A percentile compares a stretch with the other conserved stretches of the same genome.
These are phyloP conservation scores for Ogataea nitratoaversa DNA, from an alignment of 805 yeast species.

Conservation along the genomic window DNA sequence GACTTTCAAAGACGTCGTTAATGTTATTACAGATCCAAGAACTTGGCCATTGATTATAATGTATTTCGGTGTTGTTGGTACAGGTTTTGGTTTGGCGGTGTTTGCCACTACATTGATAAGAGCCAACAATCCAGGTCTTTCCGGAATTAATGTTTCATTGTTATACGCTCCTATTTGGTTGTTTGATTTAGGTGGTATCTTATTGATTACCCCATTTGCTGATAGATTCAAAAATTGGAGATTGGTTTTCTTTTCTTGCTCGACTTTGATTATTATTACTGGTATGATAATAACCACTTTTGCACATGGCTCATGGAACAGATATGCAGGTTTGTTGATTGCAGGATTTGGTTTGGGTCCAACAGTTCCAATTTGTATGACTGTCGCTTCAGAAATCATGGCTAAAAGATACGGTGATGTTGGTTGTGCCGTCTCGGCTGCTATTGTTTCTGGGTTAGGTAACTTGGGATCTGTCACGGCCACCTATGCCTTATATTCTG, in stretches of 20 bases:
- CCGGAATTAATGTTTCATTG: slow-evolving; percentile 67
- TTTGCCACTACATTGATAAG: slow-evolving; percentile 77
- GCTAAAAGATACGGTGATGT: slow-evolving; percentile 71
- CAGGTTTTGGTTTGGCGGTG: slow-evolving; percentile 83
- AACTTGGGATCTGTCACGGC: slow-evolving; percentile 83
- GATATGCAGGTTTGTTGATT: slow-evolving; percentile 75
- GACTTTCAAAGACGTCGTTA: slow-evolving; percentile 54
- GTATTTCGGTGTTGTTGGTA: slow-evolving; percentile 92
- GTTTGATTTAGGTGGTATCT: slow-evolving; percentile 72
- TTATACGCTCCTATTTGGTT: slow-evolving; percentile 89
- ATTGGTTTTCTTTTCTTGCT: slow-evolving; percentile 55
- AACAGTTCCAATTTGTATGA: slow-evolving; percentile 84
- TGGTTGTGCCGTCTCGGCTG: slow-evolving; percentile 79
- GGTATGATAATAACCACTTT: slow-evolving; percentile 76
- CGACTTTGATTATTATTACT: slow-evolving; percentile 63
- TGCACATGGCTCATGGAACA: slow-evolving; percentile 69
- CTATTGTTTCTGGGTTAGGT: slow-evolving; percentile 81
- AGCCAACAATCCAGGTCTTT: slow-evolving; percentile 55
- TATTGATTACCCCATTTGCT: slow-evolving; percentile 74
- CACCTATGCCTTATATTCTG: slow-evolving; percentile 79
- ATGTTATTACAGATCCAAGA: slow-evolving; percentile 56
- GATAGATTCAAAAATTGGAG: slow-evolving; percentile 61
- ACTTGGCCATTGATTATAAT: slow-evolving; percentile 79
- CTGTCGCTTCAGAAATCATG: slow-evolving; percentile 77
- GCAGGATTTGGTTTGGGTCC: slow-evolving; percentile 89